Evolutionary conservation across 1,139 yeast genomes (phyloP), one percentile per base, ranked within the genome.

Genomic region (Meyerozyma carpophila): DNA sequence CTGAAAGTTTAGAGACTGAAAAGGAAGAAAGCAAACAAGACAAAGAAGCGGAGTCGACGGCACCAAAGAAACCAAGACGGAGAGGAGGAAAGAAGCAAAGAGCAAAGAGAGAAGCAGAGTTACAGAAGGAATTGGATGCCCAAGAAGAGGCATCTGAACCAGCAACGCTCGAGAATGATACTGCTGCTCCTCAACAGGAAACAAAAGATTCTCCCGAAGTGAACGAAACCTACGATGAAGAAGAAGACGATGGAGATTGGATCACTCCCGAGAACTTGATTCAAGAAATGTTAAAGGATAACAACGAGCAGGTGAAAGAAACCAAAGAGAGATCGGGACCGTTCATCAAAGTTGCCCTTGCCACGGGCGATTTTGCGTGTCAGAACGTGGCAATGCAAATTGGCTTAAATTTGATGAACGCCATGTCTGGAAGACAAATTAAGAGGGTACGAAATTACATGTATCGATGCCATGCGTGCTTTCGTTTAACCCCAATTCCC

Each of bases 381-480:
- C 99, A 93, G 62, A 93, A 93, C 63, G 96, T 91, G 9, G 80
- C 96, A 1, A 74, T 94, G 68, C 98, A 93, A 64, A 75, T 94
- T 56, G 96, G 97, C 7, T 66, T 93, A 43, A 84, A 87, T 52
- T 72, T 93, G 52, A 84, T 94, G 79, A 91, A 91, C 62, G 77
- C 88, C 28, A 77, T 81, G 69, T 82, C 93, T 2, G 98, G 98
- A 21, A 72, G 82, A 51, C 90, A 84, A 57, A 90, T 93, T 65
- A 84, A 80, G 54, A 79, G 88, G 61, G 87, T 93, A 41, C 79
- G 95, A 63, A 89, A 85, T 64, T 90, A 88, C 63, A 91, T 91
- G 97, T 77, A 88, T 58, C 77, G 99, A 64, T 93, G 99, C 63
- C 97, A 93, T 63, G 99, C 97, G 0, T 93, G 99, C 66, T 94